A percentile compares a stretch with the other conserved stretches of the same genome.
Conservation (phyloP, 768 basidiomycete genomes). For the Leccinellum luteum region DNA sequence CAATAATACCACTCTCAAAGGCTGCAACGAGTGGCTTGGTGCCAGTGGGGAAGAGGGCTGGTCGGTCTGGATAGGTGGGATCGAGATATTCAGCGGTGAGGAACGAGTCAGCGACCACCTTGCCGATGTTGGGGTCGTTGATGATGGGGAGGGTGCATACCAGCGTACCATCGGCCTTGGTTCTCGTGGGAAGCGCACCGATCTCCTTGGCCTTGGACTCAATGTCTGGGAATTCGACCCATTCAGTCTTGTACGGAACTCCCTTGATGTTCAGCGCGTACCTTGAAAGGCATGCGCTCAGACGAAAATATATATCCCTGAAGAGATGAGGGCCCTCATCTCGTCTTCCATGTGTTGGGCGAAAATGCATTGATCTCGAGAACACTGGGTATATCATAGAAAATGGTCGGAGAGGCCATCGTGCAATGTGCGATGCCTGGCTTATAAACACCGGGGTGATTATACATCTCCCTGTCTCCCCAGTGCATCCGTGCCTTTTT, state of each 20-base stretch:
- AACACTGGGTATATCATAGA: slow-evolving; percentile 46
- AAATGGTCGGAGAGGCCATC: slow-evolving; percentile 33
- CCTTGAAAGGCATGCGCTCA: slow-evolving; percentile 18
- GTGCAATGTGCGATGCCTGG: not conserved
- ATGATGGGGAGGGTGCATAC: slow-evolving; percentile 42
- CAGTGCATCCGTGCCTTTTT: slow-evolving; percentile 1
- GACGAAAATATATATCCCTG: not conserved
- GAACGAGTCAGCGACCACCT: slow-evolving; percentile 38
- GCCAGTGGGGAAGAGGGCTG: too few species aligned
- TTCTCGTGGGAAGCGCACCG: slow-evolving; percentile 31
- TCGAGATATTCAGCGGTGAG: slow-evolving; percentile 49
- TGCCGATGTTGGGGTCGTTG: slow-evolving; percentile 36
- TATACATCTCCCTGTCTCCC: not conserved
- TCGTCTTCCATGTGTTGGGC: slow-evolving; percentile 45
- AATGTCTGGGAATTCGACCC: slow-evolving; percentile 45
- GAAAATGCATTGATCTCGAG: slow-evolving; percentile 35
- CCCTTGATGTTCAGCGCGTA: slow-evolving; percentile 41
- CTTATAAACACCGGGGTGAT: slow-evolving; percentile 4
- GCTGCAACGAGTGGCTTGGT: too few species aligned
- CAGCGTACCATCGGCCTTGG: slow-evolving; percentile 29
- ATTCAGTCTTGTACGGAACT: slow-evolving; percentile 39
- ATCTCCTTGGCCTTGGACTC: slow-evolving; percentile 31
- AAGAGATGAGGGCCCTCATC: slow-evolving; percentile 31
- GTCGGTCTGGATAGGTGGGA: slow-evolving; percentile 25
- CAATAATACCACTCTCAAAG: not conserved